Base-by-base conservation (phyloP, 257 asterid species). In the Anisodus acutangulus region DNA sequence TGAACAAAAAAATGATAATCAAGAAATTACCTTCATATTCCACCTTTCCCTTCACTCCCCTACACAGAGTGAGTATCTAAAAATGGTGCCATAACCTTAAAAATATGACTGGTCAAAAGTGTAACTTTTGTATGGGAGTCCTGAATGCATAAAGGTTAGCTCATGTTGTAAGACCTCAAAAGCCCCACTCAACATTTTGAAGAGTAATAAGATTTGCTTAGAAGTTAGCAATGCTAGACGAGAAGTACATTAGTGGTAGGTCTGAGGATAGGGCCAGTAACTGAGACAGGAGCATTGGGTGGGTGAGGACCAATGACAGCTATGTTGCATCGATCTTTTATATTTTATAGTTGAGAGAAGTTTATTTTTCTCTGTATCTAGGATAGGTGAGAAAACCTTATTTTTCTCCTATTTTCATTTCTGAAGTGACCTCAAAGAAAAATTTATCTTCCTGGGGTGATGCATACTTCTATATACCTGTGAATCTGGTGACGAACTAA, bases 101-200 rank as follows among this genome's bases (percentile, higher is more conserved):
- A 67, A 67, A 37, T 67, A 67, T 7, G 22, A 67, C 35, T 3
- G 51, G 76, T 31, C 47, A 67, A 67, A 66, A 37, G 16, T 67
- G 35, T 66, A n/a, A 35, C 10, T 66, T 12, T 2, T 45, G 1
- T 35, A 67, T 67, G 74, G 74, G 74, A 13, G 74, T 37, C 74
- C 74, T 8, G 49, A 67, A 67, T 67, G 15, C 74, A 67, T 35
- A 15, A 37, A 31, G 26, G 53, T 39, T 15, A 68, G 5, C 79
- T 70, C 35, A 70, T 70, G 55, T 17, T 43, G 57, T 43, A 70
- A 70, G 79, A 41, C 55, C 79, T 70, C 79, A 41, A n/a, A 43
- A 43, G 11, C 79, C 57, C 35, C 35, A 35, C 53, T 47, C 26
- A 43, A 70, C 79, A 43, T 9, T 43, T 43, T 41, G 57, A 43